Evolutionary conservation across 257 asterid genomes (phyloP).

Genomic region (Gardenia jasminoides): DNA sequence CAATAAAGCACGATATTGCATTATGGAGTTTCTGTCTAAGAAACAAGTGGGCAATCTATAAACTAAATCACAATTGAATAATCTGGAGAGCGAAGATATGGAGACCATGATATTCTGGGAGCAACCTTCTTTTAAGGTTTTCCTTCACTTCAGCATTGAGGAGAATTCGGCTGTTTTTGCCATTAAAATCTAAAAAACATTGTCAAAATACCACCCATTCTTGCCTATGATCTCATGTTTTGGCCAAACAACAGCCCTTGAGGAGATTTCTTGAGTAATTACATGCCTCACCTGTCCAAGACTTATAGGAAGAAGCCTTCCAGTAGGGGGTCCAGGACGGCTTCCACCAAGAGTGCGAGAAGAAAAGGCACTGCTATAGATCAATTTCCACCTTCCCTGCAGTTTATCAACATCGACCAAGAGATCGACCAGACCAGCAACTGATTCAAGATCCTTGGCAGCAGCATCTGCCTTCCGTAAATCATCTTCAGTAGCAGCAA

Average conservation of each 20-base stretch:
- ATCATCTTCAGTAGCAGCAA: conserved; percentile 83
- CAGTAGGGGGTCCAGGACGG: conserved; percentile 97
- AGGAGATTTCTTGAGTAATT: not conserved
- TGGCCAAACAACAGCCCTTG: not conserved
- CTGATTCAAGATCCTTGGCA: conserved; percentile 77
- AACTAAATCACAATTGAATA: not conserved
- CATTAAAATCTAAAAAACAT: not conserved
- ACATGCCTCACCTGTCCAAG: conserved; percentile 68
- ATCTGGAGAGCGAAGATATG: not conserved
- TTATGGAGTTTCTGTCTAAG: not conserved
- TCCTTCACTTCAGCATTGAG: not conserved
- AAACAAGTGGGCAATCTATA: not conserved
- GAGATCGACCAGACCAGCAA: conserved; percentile 66
- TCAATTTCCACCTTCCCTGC: conserved; percentile 89
- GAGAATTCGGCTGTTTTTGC: not conserved
- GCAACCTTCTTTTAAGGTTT: no score
- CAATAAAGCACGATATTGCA: not conserved
- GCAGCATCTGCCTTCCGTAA: conserved; percentile 66
- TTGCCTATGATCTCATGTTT: not conserved
- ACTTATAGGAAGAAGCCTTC: conserved; percentile 90
- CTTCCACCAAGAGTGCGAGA: conserved; percentile 93
- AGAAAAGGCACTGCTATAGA: conserved; percentile 93
- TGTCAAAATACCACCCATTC: not conserved
- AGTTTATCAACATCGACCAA: conserved; percentile 58
- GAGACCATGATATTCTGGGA: not conserved